Percentiles rank a stretch among this genome's conserved stretches.
These are phyloP conservation scores for Myriosclerotinia scirpicola DNA, from an alignment of 2,329 filamentous ascomycete genomes.

Conservation along the genomic window DNA sequence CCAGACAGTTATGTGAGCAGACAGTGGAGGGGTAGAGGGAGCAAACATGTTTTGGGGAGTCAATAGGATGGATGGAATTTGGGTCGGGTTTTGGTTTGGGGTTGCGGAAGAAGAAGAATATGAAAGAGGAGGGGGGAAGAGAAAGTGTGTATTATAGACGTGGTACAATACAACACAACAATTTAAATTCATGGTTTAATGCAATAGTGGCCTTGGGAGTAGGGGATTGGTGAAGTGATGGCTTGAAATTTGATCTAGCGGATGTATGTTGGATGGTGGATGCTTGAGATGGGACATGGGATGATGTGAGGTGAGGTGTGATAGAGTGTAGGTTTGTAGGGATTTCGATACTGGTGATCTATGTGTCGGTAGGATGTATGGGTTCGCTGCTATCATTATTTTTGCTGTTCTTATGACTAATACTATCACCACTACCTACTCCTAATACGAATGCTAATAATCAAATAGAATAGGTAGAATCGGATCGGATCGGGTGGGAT, in stretches of 20 bases:
- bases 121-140: constrained; percentile 5
- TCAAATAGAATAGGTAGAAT: too few species aligned
- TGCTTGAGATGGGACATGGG: too few species aligned
- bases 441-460: too few species aligned
- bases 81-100: not conserved
- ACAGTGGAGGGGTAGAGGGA: not conserved
- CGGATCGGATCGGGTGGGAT: too few species aligned
- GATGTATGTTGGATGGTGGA: not conserved
- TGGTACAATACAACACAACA: constrained; percentile 16
- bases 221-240: not conserved
- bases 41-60: constrained; percentile 16
- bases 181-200: constrained; percentile 18
- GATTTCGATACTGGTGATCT: too few species aligned
- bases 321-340: too few species aligned
- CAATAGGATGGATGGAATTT: constrained; percentile 6
- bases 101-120: not conserved
- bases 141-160: constrained; percentile 21
- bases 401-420: too few species aligned
- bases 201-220: not conserved
- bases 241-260: too few species aligned
- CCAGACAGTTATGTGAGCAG: not conserved
- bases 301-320: too few species aligned
- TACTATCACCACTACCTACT: too few species aligned
- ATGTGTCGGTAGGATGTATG: too few species aligned
- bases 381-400: too few species aligned